Conservation (phyloP, 1,139 yeast species). For the Candida albicans region DNA sequence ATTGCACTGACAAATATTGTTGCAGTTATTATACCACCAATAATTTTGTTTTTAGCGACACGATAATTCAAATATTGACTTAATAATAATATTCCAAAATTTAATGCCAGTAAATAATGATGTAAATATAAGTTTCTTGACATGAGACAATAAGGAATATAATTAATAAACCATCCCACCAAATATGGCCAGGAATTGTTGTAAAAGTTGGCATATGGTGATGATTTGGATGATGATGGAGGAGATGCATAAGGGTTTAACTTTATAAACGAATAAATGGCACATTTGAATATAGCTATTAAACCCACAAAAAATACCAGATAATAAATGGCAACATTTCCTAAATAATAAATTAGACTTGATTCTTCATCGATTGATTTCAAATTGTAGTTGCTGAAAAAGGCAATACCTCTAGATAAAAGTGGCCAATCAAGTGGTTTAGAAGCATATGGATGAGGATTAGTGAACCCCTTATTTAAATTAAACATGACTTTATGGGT, state of each 20-base stretch:
- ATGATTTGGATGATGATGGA: slow-evolving; percentile 16
- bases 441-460: slow-evolving; percentile 30
- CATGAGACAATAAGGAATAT: slow-evolving; percentile 35
- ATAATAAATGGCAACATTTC: slow-evolving; percentile 37
- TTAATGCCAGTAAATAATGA: slow-evolving; percentile 41
- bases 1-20: slow-evolving; percentile 16
- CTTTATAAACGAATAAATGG: slow-evolving; percentile 21
- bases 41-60: slow-evolving; percentile 18
- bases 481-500: slow-evolving; percentile 38
- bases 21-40: slow-evolving; percentile 21
- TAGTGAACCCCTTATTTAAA: slow-evolving; percentile 26
- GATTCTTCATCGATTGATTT: slow-evolving; percentile 23
- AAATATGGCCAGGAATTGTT: slow-evolving; percentile 25
- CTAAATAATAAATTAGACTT: slow-evolving; percentile 36
- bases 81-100: slow-evolving; percentile 32
- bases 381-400: slow-evolving; percentile 21
- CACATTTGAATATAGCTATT: slow-evolving; percentile 21
- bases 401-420: slow-evolving; percentile 33
- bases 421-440: slow-evolving; percentile 44
- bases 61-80: slow-evolving; percentile 36
- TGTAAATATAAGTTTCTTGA: slow-evolving; percentile 36
- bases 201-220: slow-evolving; percentile 19
- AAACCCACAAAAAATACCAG: slow-evolving; percentile 24
- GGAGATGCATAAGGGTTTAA: slow-evolving; percentile 34
- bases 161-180: slow-evolving; percentile 39